Evolutionary conservation across 306 rosid species (phyloP).

Genomic region (Vachellia pachyceras): DNA sequence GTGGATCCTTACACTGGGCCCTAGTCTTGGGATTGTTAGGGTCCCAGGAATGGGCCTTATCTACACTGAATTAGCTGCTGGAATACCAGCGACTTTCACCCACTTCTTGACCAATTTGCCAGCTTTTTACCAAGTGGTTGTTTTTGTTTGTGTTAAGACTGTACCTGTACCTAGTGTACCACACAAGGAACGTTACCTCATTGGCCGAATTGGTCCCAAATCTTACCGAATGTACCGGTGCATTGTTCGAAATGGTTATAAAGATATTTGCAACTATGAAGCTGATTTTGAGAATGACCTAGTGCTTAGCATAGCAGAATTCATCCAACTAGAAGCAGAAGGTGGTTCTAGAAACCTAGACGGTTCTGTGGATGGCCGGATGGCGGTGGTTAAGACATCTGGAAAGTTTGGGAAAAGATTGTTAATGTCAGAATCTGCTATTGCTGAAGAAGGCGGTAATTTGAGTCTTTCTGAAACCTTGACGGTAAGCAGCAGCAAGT

Average conservation of each 20-base stretch:
- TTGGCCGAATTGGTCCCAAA: conserved; percentile 91
- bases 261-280: conserved; percentile 60
- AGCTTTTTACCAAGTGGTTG: conserved; percentile 89
- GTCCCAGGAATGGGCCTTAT: conserved; percentile 95
- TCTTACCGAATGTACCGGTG: conserved; percentile 80
- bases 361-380: conserved; percentile 68
- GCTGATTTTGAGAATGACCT: conserved; percentile 85
- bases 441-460: conserved; percentile 52
- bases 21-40: conserved; percentile 90
- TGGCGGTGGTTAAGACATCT: conserved; percentile 89
- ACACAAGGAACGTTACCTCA: conserved; percentile 80
- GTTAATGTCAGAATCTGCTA: conserved; percentile 57
- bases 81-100: conserved; percentile 83
- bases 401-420: conserved; percentile 82
- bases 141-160: conserved; percentile 84
- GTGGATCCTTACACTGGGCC: conserved; percentile 80
- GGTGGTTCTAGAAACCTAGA: conserved; percentile 65
- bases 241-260: conserved; percentile 90
- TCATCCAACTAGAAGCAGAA: conserved; percentile 92
- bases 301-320: conserved; percentile 92
- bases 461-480: conserved; percentile 44
- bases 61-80: conserved; percentile 86
- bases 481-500: conserved; percentile 67
- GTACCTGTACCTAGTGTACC: conserved; percentile 82
- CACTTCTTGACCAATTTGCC: conserved; percentile 93